Conservation (phyloP, 2,329 filamentous ascomycete genomes). For the Trichothecium sympodiale region DNA sequence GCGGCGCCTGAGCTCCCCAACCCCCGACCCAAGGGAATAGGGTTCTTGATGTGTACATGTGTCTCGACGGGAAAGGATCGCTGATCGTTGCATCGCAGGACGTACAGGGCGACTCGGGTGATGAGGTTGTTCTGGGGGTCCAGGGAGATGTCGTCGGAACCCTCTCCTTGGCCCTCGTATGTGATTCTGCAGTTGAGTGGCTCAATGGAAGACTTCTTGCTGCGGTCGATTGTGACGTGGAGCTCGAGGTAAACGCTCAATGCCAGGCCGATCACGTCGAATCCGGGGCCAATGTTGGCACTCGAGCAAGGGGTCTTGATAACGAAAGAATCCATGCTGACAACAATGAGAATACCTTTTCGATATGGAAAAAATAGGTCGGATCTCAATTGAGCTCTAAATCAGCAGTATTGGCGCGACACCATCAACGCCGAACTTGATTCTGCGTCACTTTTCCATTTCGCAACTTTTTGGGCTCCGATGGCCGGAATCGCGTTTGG, state of each 20-base stretch:
- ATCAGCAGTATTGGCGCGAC: conserved; percentile 3
- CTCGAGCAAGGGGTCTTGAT: conserved; percentile 87
- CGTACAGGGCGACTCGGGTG: conserved; percentile 87
- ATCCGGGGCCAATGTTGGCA: conserved; percentile 94
- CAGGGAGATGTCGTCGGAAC: conserved; percentile 62
- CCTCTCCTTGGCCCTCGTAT: conserved; percentile 75
- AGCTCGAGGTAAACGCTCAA: conserved; percentile 91
- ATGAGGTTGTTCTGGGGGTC: conserved; percentile 84
- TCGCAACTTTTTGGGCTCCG: no score
- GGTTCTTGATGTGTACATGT: conserved; percentile 89
- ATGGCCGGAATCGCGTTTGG: no score
- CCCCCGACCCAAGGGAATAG: conserved; percentile 84
- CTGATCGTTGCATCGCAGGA: conserved; percentile 83
- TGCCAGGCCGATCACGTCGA: conserved; percentile 94
- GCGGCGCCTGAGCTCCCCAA: conserved; percentile 93
- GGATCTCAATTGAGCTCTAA: no score
- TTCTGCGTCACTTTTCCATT: no score
- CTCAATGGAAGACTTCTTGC: conserved; percentile 34
- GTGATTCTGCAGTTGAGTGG: conserved; percentile 81
- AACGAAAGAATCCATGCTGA: conserved; percentile 47
- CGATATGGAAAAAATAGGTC: neutral
- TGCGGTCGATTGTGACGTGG: conserved; percentile 62
- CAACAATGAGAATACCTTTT: no score
- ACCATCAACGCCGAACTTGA: no score
- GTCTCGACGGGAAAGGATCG: conserved; percentile 76